Percentiles rank a stretch among this genome's conserved stretches.
phyloP scores from a whole-genome alignment of 805 yeast genomes.

The Starmerella tilneyi region DNA sequence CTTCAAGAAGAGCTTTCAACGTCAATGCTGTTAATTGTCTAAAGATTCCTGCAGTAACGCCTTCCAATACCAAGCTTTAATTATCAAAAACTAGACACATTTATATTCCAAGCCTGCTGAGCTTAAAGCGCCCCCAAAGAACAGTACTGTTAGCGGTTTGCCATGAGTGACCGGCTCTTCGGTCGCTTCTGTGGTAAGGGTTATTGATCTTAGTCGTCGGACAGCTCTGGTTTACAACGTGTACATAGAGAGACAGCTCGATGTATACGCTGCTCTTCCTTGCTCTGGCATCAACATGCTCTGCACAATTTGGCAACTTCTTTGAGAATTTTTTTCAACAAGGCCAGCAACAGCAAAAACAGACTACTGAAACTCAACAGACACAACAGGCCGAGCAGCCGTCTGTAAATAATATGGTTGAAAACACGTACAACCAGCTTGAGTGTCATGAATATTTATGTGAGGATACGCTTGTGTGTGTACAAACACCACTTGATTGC shows the following conservation, averaged over 20 bases:
- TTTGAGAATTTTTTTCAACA: slow-evolving; percentile 33
- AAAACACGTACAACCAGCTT: slow-evolving; percentile 25
- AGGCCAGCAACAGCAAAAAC: slow-evolving; percentile 33
- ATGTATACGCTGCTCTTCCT: not conserved
- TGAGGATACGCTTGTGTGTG: slow-evolving; percentile 76
- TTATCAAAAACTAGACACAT: too few relatives aligned
- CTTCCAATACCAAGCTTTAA: too few relatives aligned
- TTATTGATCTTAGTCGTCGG: too few relatives aligned
- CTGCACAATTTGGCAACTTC: slow-evolving; percentile 37
- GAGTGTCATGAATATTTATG: slow-evolving; percentile 64
- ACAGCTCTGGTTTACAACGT: too few relatives aligned
- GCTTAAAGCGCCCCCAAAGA: too few relatives aligned
- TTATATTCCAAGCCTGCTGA: too few relatives aligned
- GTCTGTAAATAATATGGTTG: slow-evolving; percentile 16
- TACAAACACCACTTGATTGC: slow-evolving; percentile 54
- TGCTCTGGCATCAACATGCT: slow-evolving; percentile 8
- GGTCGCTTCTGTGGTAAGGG: too few relatives aligned
- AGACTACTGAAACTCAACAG: too few relatives aligned
- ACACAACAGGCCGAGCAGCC: slow-evolving; percentile 26
- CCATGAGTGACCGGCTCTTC: too few relatives aligned
- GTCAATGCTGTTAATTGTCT: not conserved
- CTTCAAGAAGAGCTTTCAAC: not conserved
- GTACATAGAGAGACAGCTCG: too few relatives aligned
- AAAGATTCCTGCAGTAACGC: too few relatives aligned
- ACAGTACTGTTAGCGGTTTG: too few relatives aligned